phyloP scores from a whole-genome alignment of 1,139 yeast species.

The Pneumocystis jirovecii region DNA sequence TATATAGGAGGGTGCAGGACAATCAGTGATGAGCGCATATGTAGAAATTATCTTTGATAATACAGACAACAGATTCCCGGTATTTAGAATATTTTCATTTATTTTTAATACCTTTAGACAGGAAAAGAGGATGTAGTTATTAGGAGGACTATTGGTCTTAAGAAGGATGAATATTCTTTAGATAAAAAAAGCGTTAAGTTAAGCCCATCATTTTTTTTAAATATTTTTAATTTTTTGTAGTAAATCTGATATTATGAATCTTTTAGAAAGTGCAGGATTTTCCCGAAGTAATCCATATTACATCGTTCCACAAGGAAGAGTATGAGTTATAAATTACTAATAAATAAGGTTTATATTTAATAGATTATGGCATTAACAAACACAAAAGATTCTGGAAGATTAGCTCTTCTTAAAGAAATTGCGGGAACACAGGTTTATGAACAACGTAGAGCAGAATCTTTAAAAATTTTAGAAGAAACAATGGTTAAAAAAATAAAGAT shows the following conservation, averaged over 20 bases:
- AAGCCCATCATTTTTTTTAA: conserved; percentile 16
- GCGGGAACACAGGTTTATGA: conserved; percentile 94
- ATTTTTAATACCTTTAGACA: conserved; percentile 9
- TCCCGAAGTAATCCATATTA: conserved; percentile 84
- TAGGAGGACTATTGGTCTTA: conserved; percentile 79
- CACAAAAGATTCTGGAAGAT: conserved; percentile 71
- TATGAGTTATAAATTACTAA: not conserved
- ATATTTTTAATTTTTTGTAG: conserved; percentile 20
- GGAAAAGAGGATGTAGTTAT: conserved; percentile 54
- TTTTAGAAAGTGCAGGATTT: conserved; percentile 85
- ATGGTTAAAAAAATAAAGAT: conserved; percentile 56
- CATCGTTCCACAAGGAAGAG: conserved; percentile 89
- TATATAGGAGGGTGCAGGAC: conserved; percentile 45
- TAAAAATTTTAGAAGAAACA: conserved; percentile 64
- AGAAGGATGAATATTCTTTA: conserved; percentile 70
- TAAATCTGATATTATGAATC: conserved; percentile 64
- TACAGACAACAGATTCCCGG: conserved; percentile 57
- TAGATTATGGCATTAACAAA: conserved; percentile 54
- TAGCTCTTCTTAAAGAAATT: conserved; percentile 69
- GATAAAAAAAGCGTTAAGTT: conserved; percentile 41
- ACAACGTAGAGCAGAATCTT: conserved; percentile 58
- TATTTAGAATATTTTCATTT: conserved; percentile 20
- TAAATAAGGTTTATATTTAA: not conserved
- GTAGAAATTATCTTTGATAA: conserved; percentile 85
- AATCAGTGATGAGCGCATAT: conserved; percentile 76